Evolutionary conservation across 371 early-diverging fungal species (phyloP).

Genomic region (Smittium culicis): DNA sequence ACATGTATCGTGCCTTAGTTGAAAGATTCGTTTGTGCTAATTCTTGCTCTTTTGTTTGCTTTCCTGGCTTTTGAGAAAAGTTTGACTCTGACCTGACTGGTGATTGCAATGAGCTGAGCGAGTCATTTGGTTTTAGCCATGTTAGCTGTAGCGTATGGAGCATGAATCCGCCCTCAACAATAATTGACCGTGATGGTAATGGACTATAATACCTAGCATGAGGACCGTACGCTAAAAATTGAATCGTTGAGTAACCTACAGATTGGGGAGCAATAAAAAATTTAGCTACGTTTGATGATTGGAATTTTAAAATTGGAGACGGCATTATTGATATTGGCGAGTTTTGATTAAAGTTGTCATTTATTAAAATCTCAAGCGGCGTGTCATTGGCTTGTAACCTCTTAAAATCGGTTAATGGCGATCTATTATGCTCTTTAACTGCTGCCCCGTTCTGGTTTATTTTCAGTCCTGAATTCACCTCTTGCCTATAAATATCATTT

Average conservation of each 20-base stretch:
- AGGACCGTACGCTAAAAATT: constrained; percentile 27
- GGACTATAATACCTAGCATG: constrained; percentile 32
- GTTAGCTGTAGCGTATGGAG: constrained; percentile 28
- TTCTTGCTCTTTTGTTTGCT: background rate
- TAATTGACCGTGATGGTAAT: constrained; percentile 26
- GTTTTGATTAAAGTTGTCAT: constrained; percentile 7
- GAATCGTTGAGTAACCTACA: constrained; percentile 30
- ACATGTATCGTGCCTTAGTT: constrained; percentile 10
- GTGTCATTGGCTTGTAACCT: background rate
- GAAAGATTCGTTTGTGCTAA: background rate
- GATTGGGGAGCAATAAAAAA: constrained; percentile 28
- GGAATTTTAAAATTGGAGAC: constrained; percentile 19
- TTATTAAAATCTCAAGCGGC: background rate
- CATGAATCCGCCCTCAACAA: constrained; percentile 33
- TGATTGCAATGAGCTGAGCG: background rate
- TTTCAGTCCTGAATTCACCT: background rate
- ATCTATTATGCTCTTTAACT: background rate
- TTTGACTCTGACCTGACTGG: background rate
- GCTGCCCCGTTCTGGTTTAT: background rate
- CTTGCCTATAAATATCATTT: background rate
- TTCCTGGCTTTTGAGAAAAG: background rate
- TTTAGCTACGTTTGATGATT: constrained; percentile 16
- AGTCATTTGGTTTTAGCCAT: constrained; percentile 16
- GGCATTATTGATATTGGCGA: constrained; percentile 23
- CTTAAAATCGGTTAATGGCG: background rate